Conservation (phyloP, 2,329 filamentous ascomycete genomes). For the Xylariaceae sp. region DNA sequence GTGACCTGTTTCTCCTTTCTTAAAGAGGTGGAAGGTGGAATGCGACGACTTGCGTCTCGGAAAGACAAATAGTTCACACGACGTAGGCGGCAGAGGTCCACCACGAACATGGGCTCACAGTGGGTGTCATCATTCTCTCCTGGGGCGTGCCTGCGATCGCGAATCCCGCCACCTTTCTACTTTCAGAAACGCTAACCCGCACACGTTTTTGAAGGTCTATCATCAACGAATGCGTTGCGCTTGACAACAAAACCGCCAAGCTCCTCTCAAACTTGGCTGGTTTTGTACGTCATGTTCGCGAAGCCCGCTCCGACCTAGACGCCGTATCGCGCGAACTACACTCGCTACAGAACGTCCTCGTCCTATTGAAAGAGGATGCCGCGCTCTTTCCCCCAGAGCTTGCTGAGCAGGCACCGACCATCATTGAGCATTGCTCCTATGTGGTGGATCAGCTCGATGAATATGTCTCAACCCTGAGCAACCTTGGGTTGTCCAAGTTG, state of each 20-base stretch:
- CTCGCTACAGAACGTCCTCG: slow-evolving; percentile 37
- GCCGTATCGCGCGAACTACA: slow-evolving; percentile 38
- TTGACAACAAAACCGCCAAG: slow-evolving; percentile 34
- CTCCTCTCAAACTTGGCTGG: slow-evolving; percentile 31
- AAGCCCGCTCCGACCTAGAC: slow-evolving; percentile 37
- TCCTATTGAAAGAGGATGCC: slow-evolving; percentile 38
- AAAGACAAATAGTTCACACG: background rate
- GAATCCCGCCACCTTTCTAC: slow-evolving; percentile 14
- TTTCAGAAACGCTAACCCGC: slow-evolving; percentile 26
- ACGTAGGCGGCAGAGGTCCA: slow-evolving; percentile 19
- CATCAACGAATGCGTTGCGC: slow-evolving; percentile 35
- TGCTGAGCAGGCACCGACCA: slow-evolving; percentile 33
- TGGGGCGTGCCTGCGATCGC: slow-evolving; percentile 15
- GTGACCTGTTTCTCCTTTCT: slow-evolving; percentile 1
- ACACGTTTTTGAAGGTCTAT: slow-evolving; percentile 33
- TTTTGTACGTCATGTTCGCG: slow-evolving; percentile 39
- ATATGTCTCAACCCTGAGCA: slow-evolving; percentile 32
- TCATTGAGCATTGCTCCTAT: slow-evolving; percentile 34
- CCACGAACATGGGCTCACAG: slow-evolving; percentile 25
- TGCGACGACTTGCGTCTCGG: background rate
- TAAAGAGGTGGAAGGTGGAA: background rate
- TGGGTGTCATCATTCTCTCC: slow-evolving; percentile 19
- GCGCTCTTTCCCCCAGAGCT: slow-evolving; percentile 34
- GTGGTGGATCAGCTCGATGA: slow-evolving; percentile 36
- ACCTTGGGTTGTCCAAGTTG: slow-evolving; percentile 30